phyloP scores from a whole-genome alignment of 495 filamentous ascomycete species.

The Xylaria curta region DNA sequence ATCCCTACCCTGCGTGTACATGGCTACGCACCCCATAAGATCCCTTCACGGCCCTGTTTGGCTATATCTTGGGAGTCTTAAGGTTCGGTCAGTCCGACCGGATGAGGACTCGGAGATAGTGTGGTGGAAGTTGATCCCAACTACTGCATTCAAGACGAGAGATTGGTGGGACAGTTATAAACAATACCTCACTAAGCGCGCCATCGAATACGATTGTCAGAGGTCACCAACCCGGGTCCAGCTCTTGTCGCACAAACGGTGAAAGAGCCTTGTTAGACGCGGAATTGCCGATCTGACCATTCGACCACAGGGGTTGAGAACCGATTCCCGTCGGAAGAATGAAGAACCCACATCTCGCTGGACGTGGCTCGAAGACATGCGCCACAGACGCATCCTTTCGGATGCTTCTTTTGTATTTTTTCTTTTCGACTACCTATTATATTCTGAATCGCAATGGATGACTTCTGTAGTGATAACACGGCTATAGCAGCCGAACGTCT shows the following conservation, averaged over 20 bases:
- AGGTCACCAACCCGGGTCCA: background rate
- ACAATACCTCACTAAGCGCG: conserved; percentile 6
- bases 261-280: background rate
- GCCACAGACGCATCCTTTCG: conserved; percentile 10
- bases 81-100: background rate
- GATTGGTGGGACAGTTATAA: conserved; percentile 2
- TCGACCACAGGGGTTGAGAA: background rate
- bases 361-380: conserved; percentile 15
- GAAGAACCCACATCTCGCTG: conserved; percentile 14
- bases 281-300: background rate
- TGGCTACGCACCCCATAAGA: background rate
- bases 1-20: background rate
- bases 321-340: conserved; percentile 1
- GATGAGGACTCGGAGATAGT: background rate
- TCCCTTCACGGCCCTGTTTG: conserved; percentile 9
- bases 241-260: conserved; percentile 1
- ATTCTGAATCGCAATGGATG: conserved; percentile 30
- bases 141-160: conserved; percentile 6
- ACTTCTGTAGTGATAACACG: conserved; percentile 25
- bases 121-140: background rate
- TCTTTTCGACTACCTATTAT: conserved; percentile 25
- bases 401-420: conserved; percentile 30
- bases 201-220: conserved; percentile 1
- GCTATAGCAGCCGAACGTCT: conserved; percentile 6
- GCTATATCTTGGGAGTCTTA: conserved; percentile 5